Base-by-base conservation (phyloP, 2,329 filamentous ascomycete genomes). In the Nemania diffusa region DNA sequence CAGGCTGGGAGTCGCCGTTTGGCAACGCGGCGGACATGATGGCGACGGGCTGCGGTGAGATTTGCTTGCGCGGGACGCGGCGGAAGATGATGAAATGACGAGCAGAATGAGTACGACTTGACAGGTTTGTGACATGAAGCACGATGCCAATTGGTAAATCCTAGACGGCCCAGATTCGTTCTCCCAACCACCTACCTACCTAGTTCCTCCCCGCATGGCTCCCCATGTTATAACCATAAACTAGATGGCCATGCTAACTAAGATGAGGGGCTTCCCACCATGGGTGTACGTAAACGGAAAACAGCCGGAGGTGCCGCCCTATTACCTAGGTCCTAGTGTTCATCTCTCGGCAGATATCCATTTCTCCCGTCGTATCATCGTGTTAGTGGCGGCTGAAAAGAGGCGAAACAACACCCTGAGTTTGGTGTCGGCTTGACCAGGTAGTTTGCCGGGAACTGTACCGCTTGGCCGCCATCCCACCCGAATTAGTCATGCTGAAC, bases 1-100 rank as follows among this genome's bases (percentile, higher is more conserved):
- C 58, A 8, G 56, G 29, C 11, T 60, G 26, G 20, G 72, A 57
- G 51, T 70, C 57, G 34, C 69, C 69, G 52, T 69, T 71, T n/a
- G 68, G 53, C 37, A 34, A 42, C 37, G 64, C 60, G 32, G 68
- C 44, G 42, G 71, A 65, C 67, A 69, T 69, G 44, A 26, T 26
- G 60, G 24, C 34, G 60, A 34, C 40, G 62, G 17, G 44, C 42
- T 64, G 17, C 44, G 32, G 26, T 44, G 3, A 27, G 44, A 37
- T 13, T 64, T 55, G 15, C 24, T 53, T 59, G 55, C n/a, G 53
- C 24, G 27, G 6, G 52, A 63, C 22, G 44, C 34, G 48, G 20
- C 26, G 7, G 60, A 63, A 2, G 55, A 3, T 15, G 37, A 52
- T 58, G 46, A 42, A 22, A 59, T 57, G 40, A 57, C n/a, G 58